Conservation (phyloP, 2,329 filamentous ascomycete species). For the Cladophialophora chaetospira region DNA sequence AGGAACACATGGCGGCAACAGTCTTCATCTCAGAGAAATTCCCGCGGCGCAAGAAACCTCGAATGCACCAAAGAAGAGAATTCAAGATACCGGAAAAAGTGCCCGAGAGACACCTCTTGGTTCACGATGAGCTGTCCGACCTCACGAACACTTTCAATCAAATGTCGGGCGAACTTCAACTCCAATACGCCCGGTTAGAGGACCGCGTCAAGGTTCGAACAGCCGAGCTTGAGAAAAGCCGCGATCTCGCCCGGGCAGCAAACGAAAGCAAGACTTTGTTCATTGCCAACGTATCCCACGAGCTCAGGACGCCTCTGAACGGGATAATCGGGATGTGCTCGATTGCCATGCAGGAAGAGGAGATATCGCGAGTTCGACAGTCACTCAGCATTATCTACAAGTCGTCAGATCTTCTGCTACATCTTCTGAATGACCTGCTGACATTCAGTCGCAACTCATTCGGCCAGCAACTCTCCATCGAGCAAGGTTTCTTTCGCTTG, state of each 20-base stretch:
- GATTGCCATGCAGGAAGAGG: slow-evolving; percentile 87
- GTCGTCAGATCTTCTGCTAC: slow-evolving; percentile 77
- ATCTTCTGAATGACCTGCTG: slow-evolving; percentile 81
- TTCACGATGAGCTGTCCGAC: slow-evolving; percentile 83
- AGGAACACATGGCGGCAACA: slow-evolving; percentile 32
- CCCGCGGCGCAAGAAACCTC: not conserved
- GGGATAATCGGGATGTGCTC: slow-evolving; percentile 93
- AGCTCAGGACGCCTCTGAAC: slow-evolving; percentile 91
- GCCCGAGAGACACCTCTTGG: slow-evolving; percentile 68
- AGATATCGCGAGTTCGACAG: slow-evolving; percentile 73
- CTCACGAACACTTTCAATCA: slow-evolving; percentile 85
- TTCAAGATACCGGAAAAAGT: slow-evolving; percentile 87
- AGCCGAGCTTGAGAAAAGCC: slow-evolving; percentile 79
- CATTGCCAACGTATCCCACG: slow-evolving; percentile 85
- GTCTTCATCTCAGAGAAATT: slow-evolving; percentile 40
- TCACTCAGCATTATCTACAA: slow-evolving; percentile 86
- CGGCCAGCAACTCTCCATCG: slow-evolving; percentile 75
- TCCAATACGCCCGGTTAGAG: slow-evolving; percentile 80
- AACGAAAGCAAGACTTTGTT: slow-evolving; percentile 97
- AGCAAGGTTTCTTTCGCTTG: slow-evolving; percentile 80
- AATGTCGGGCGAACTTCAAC: slow-evolving; percentile 85
- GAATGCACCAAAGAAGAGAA: slow-evolving; percentile 26
- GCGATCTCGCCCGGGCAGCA: slow-evolving; percentile 84
- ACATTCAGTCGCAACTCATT: slow-evolving; percentile 95
- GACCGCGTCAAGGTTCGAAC: slow-evolving; percentile 81